Evolutionary conservation across 1,284 basidiomycete species (phyloP).

Genomic region (Melampsora abietis-canadensis): DNA sequence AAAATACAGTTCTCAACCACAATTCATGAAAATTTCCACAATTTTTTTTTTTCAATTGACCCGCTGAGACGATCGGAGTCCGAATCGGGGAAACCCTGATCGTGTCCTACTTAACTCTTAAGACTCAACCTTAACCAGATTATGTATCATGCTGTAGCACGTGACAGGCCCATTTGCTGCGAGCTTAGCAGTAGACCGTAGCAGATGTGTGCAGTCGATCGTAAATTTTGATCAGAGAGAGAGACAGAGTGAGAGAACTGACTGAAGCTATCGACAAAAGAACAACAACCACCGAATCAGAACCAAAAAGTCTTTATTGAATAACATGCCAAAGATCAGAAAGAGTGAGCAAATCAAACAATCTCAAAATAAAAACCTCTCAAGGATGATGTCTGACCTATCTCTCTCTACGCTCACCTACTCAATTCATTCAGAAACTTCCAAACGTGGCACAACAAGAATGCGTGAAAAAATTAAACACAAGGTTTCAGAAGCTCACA

Average conservation of each 20-base stretch:
- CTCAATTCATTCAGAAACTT: constrained; percentile 65
- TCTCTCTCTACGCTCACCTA: neutral
- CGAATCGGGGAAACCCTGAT: too few relatives aligned
- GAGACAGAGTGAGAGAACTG: neutral
- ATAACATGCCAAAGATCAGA: constrained; percentile 35
- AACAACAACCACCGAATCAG: neutral
- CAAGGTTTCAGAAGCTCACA: constrained; percentile 72
- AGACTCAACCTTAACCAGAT: neutral
- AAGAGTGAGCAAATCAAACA: constrained; percentile 9
- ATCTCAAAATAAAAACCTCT: neutral
- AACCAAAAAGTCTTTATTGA: neutral
- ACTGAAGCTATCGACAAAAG: neutral
- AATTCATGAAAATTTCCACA: neutral
- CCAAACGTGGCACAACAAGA: constrained; percentile 70
- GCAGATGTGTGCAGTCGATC: neutral
- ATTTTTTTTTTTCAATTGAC: neutral
- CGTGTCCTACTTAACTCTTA: too few relatives aligned
- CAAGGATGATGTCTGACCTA: neutral
- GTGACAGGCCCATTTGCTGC: too few relatives aligned
- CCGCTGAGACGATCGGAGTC: neutral
- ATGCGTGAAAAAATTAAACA: constrained; percentile 73
- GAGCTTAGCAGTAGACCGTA: neutral
- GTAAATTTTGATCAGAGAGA: neutral
- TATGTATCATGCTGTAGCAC: neutral
- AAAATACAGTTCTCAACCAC: neutral